Percentiles rank a stretch among this genome's conserved stretches.
phyloP scores from a whole-genome alignment of 306 rosid species.

The Vigna reflexopilosa region DNA sequence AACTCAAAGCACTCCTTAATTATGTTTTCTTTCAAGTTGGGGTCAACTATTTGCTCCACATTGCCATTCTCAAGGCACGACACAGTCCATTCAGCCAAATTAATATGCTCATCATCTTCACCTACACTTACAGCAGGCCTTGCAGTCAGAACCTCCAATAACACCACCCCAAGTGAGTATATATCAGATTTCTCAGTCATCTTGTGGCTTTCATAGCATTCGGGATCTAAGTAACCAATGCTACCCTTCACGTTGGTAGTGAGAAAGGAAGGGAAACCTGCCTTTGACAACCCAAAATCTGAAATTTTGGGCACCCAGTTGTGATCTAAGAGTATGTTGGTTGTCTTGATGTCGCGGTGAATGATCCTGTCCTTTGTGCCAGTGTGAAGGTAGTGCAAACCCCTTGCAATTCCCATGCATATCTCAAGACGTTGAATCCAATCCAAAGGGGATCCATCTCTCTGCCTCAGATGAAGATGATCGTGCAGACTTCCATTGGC shows the following conservation, averaged over 20 bases:
- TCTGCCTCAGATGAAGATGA: slow-evolving; percentile 43
- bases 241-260: slow-evolving; percentile 50
- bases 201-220: slow-evolving; percentile 38
- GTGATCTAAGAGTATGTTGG: slow-evolving; percentile 52
- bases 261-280: slow-evolving; percentile 32
- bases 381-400: slow-evolving; percentile 55
- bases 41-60: slow-evolving; percentile 49
- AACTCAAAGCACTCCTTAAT: slow-evolving; percentile 46
- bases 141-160: slow-evolving; percentile 47
- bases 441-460: slow-evolving; percentile 42
- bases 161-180: slow-evolving; percentile 59
- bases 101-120: slow-evolving; percentile 43
- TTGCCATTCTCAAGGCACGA: slow-evolving; percentile 41
- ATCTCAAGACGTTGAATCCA: slow-evolving; percentile 59
- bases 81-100: slow-evolving; percentile 54
- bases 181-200: slow-evolving; percentile 55
- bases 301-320: slow-evolving; percentile 52
- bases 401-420: slow-evolving; percentile 52
- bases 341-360: slow-evolving; percentile 61
- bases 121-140: slow-evolving; percentile 41
- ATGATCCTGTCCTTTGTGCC: slow-evolving; percentile 49
- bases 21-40: slow-evolving; percentile 44
- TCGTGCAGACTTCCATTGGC: slow-evolving; percentile 44
- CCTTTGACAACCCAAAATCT: slow-evolving; percentile 57
- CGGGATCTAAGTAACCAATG: slow-evolving; percentile 55